phyloP scores from a whole-genome alignment of 768 basidiomycete species.

The Sistotremastrum suecicum region DNA sequence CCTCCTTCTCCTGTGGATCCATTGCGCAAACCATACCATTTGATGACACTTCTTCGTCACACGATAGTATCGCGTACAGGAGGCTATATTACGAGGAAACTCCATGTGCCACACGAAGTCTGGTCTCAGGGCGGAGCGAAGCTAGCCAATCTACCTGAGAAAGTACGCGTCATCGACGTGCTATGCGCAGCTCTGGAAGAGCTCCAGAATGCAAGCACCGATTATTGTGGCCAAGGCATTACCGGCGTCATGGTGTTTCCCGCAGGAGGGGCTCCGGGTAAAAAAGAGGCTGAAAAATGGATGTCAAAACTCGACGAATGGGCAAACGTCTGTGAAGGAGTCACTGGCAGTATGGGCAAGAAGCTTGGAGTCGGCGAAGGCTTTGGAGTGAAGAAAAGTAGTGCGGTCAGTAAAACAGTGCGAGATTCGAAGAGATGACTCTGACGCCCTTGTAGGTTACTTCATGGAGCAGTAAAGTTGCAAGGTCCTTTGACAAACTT shows the following conservation, averaged over 20 bases:
- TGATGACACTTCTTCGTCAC: constrained; percentile 68
- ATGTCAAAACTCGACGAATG: constrained; percentile 67
- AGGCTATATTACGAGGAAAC: constrained; percentile 74
- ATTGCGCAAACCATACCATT: constrained; percentile 74
- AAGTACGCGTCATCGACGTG: constrained; percentile 73
- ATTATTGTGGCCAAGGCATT: constrained; percentile 68
- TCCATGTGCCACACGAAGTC: constrained; percentile 81
- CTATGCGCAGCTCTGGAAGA: constrained; percentile 70
- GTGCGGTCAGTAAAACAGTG: constrained; percentile 26
- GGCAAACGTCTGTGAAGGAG: constrained; percentile 60
- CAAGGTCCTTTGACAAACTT: constrained; percentile 66
- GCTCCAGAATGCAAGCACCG: constrained; percentile 53
- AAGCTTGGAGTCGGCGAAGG: constrained; percentile 84
- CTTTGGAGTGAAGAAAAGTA: constrained; percentile 68
- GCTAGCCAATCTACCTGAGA: constrained; percentile 66
- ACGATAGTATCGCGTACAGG: constrained; percentile 73
- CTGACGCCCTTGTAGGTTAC: constrained; percentile 23
- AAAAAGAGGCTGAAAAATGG: constrained; percentile 73
- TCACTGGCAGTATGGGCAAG: constrained; percentile 72
- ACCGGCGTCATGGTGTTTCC: not conserved
- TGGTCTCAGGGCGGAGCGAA: constrained; percentile 90
- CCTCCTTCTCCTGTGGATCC: constrained; percentile 57
- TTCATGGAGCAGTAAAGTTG: constrained; percentile 61
- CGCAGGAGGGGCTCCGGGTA: constrained; percentile 42
- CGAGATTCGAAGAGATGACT: not conserved